These are phyloP conservation scores for Linum tenue DNA, from an alignment of 345 rosid species.

Conservation along the genomic window DNA sequence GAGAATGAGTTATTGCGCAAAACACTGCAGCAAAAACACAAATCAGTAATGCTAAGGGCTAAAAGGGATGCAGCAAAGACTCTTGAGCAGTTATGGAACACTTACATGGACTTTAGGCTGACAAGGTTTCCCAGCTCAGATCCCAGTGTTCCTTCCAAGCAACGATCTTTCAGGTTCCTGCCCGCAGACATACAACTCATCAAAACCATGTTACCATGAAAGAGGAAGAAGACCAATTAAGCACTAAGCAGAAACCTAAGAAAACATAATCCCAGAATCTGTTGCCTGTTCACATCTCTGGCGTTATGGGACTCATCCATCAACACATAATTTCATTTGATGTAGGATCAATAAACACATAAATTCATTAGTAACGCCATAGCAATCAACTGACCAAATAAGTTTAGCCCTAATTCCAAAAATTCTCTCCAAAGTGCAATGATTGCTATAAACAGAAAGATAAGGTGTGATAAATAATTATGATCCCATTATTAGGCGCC, in stretches of 20 bases:
- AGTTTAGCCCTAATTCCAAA: neutral
- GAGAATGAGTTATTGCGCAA: constrained; percentile 11
- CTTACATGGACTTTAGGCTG: constrained; percentile 8
- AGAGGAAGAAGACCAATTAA: neutral
- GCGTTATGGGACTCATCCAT: too few species aligned
- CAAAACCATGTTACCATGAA: neutral
- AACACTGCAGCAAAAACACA: constrained; percentile 2
- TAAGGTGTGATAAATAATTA: too few species aligned
- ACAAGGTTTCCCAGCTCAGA: constrained; percentile 9
- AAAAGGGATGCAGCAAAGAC: neutral
- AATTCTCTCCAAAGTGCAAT: too few species aligned
- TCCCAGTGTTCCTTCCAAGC: constrained; percentile 11
- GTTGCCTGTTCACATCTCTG: too few species aligned
- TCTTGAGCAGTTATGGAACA: neutral
- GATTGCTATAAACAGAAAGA: too few species aligned
- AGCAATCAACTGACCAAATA: too few species aligned
- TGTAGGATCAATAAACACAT: too few species aligned
- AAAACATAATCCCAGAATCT: neutral
- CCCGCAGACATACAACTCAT: neutral
- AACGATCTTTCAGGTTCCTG: constrained; percentile 12
- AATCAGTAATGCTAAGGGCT: neutral
- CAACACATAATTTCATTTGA: too few species aligned
- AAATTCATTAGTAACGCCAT: neutral
- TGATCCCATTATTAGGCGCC: too few species aligned
- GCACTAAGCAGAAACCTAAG: neutral